phyloP scores from a whole-genome alignment of 2,329 filamentous ascomycete genomes.

The Venturiaceae sp. region DNA sequence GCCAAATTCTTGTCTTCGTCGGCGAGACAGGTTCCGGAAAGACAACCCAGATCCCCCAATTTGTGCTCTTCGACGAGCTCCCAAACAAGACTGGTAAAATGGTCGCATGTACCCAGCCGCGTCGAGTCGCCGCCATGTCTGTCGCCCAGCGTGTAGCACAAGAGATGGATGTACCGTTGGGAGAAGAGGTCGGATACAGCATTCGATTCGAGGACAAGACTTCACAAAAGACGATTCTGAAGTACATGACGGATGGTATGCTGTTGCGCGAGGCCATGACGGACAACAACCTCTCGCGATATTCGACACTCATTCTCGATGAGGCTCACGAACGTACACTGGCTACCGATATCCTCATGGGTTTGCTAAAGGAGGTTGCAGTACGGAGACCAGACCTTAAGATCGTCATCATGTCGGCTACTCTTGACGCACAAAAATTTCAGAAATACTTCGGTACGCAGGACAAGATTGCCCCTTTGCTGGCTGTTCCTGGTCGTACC shows the following conservation, averaged over 20 bases:
- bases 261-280: constrained; percentile 89
- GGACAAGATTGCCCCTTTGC: constrained; percentile 73
- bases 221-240: constrained; percentile 79
- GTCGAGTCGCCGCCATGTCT: constrained; percentile 94
- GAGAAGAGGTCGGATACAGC: constrained; percentile 90
- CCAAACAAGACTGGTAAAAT: constrained; percentile 80
- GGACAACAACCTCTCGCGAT: constrained; percentile 79
- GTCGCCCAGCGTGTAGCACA: constrained; percentile 95
- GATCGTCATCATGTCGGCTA: constrained; percentile 93
- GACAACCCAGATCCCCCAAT: constrained; percentile 97
- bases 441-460: constrained; percentile 71
- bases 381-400: constrained; percentile 81
- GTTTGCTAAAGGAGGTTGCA: constrained; percentile 84
- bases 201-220: constrained; percentile 97
- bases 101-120: constrained; percentile 93
- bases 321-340: constrained; percentile 98
- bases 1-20: constrained; percentile 95
- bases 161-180: constrained; percentile 85
- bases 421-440: constrained; percentile 94
- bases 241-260: constrained; percentile 99
- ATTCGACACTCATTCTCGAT: constrained; percentile 96
- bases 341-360: constrained; percentile 90
- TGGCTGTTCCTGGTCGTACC: constrained; percentile 90
- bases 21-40: constrained; percentile 99
- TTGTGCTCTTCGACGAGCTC: constrained; percentile 93